Evolutionary conservation across 495 filamentous ascomycete genomes (phyloP).

Genomic region (Aspergillus heteromorphus): DNA sequence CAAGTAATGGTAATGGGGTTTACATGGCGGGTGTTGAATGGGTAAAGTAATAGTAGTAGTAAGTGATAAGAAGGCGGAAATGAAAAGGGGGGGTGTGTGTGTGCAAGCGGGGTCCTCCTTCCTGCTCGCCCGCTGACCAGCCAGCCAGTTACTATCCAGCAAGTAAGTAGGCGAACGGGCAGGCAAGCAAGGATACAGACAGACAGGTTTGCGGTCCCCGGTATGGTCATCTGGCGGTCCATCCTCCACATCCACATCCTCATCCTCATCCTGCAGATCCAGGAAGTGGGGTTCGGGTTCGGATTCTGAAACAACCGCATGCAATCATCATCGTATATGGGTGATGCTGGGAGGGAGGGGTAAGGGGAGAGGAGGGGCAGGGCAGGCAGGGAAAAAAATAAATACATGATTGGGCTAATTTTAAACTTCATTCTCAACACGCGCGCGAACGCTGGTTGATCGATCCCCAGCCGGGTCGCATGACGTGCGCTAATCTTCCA

Average conservation of each 20-base stretch:
- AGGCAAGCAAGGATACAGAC: too few relatives aligned
- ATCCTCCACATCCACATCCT: constrained; percentile 7
- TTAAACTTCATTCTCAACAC: constrained; percentile 2
- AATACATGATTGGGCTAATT: constrained; percentile 14
- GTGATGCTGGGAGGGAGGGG: not conserved
- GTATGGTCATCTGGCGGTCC: constrained; percentile 1
- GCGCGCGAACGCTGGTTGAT: constrained; percentile 2
- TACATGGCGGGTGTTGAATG: not conserved
- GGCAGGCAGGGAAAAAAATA: not conserved
- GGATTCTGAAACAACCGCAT: constrained; percentile 11
- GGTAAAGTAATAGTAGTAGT: not conserved
- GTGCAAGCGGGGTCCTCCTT: not conserved
- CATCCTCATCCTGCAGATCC: not conserved
- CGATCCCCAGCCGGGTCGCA: constrained; percentile 6
- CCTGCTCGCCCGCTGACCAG: not conserved
- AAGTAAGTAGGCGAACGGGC: too few relatives aligned
- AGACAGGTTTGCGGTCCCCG: not conserved
- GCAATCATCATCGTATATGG: constrained; percentile 5
- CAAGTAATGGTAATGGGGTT: not conserved
- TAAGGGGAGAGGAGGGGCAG: not conserved
- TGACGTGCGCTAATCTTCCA: constrained; percentile 7
- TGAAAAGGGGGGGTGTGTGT: not conserved
- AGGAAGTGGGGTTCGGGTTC: constrained; percentile 3
- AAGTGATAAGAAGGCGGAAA: not conserved
- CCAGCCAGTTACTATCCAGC: too few relatives aligned